Conservation (phyloP, 208 protist genomes). For the Leishmania tarentolae region DNA sequence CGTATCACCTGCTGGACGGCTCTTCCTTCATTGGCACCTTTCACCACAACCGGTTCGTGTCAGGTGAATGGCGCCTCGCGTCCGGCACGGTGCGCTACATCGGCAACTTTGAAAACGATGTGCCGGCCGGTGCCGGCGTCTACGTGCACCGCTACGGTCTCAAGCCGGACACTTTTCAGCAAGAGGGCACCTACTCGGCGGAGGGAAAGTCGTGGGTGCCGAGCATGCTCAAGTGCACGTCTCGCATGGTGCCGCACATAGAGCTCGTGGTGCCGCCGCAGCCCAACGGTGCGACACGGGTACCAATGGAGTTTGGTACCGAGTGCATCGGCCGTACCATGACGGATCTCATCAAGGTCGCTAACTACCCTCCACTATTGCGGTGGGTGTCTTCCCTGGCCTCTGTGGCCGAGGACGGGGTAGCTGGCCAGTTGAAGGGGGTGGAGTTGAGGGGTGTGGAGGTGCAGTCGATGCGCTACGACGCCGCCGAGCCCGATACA, state of each 20-base stretch:
- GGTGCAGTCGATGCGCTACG: conserved; percentile 64
- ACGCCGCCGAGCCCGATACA: conserved; percentile 26
- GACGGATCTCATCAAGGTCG: conserved; percentile 74
- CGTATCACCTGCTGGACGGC: conserved; percentile 75
- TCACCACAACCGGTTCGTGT: conserved; percentile 68
- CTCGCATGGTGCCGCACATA: conserved; percentile 57
- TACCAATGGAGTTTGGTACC: conserved; percentile 70
- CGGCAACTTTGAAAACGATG: conserved; percentile 79
- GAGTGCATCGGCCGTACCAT: conserved; percentile 62
- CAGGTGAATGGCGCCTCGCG: conserved; percentile 84
- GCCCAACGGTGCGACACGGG: conserved; percentile 43
- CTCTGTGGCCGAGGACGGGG: conserved; percentile 7
- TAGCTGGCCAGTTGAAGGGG: conserved; percentile 31
- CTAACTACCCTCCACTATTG: conserved; percentile 80
- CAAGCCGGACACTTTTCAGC: conserved; percentile 71
- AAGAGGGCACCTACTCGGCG: conserved; percentile 73
- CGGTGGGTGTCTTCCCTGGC: conserved; percentile 63
- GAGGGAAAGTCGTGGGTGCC: conserved; percentile 62
- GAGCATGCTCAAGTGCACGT: conserved; percentile 58
- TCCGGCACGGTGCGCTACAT: conserved; percentile 75
- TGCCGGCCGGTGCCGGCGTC: conserved; percentile 76
- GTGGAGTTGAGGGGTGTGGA: conserved; percentile 50
- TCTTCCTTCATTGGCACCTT: conserved; percentile 79
- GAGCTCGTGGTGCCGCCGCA: conserved; percentile 65
- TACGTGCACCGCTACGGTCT: conserved; percentile 78